Conservation (phyloP, 140 eudicot genomes). For the Erigeron philadelphicus region DNA sequence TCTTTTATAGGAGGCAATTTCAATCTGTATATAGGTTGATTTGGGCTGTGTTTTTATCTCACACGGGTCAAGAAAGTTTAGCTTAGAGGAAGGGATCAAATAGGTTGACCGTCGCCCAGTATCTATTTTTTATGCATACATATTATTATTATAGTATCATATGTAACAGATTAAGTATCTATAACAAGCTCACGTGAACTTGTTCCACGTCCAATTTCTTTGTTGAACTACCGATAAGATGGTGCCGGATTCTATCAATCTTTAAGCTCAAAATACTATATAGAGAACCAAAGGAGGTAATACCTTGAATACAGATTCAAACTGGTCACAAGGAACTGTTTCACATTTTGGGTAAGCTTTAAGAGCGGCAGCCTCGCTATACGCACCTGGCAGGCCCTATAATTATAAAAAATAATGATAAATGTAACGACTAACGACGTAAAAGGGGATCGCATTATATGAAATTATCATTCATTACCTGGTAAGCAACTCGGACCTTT, state of each 20-base stretch:
- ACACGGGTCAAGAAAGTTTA: not conserved
- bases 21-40: not conserved
- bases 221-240: not conserved
- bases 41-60: not conserved
- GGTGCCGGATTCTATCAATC: not conserved
- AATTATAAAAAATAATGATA: slow-evolving; percentile 18
- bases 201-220: not conserved
- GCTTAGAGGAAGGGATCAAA: too few relatives aligned
- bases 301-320: slow-evolving; percentile 93
- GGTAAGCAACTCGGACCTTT: slow-evolving; percentile 86
- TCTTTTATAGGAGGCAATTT: not conserved
- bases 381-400: slow-evolving; percentile 92
- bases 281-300: not conserved
- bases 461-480: slow-evolving; percentile 40
- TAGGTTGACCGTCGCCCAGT: too few relatives aligned
- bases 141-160: too few relatives aligned
- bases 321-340: slow-evolving; percentile 93
- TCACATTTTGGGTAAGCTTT: slow-evolving; percentile 94
- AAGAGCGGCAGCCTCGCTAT: slow-evolving; percentile 92
- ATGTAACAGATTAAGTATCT: too few relatives aligned
- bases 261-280: not conserved
- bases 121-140: too few relatives aligned
- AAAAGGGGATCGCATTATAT: not conserved
- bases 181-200: not conserved
- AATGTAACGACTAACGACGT: slow-evolving; percentile 12